These are phyloP conservation scores for Tolypocladium amazonense DNA, from an alignment of 2,329 filamentous ascomycete genomes.

Conservation along the genomic window DNA sequence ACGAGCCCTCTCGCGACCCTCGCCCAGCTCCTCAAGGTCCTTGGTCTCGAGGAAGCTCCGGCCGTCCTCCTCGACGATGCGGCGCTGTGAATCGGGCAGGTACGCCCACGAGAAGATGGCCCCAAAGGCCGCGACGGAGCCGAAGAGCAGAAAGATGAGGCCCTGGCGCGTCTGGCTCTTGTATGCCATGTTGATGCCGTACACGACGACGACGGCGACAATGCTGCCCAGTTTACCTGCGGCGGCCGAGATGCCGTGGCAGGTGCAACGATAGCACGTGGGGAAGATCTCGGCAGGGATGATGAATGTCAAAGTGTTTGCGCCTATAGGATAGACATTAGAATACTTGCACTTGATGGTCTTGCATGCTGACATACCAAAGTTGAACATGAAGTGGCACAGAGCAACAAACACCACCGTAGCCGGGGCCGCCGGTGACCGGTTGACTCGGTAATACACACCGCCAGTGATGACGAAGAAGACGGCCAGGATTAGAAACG, in stretches of 20 bases:
- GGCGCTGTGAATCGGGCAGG: slow-evolving; percentile 35
- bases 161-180: slow-evolving; percentile 30
- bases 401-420: slow-evolving; percentile 41
- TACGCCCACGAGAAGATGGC: slow-evolving; percentile 42
- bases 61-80: slow-evolving; percentile 22
- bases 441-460: slow-evolving; percentile 37
- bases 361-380: slow-evolving; percentile 24
- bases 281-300: slow-evolving; percentile 56
- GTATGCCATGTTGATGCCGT: slow-evolving; percentile 37
- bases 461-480: slow-evolving; percentile 39
- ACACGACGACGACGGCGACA: slow-evolving; percentile 37
- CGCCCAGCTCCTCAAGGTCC: slow-evolving; percentile 39
- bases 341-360: neutral
- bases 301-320: slow-evolving; percentile 53
- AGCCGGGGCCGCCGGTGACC: slow-evolving; percentile 27
- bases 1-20: slow-evolving; percentile 33
- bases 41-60: slow-evolving; percentile 31
- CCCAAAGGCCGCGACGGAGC: slow-evolving; percentile 35
- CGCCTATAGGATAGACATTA: slow-evolving; percentile 24
- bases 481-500: slow-evolving; percentile 34
- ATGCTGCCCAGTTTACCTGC: slow-evolving; percentile 49
- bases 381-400: slow-evolving; percentile 45
- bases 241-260: slow-evolving; percentile 51
- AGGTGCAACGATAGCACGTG: slow-evolving; percentile 51
- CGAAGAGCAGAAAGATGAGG: slow-evolving; percentile 39